Percentiles rank a stretch among this genome's conserved stretches.
phyloP scores from a whole-genome alignment of 352 stramenopile genomes.

The Peronospora belbahrii region DNA sequence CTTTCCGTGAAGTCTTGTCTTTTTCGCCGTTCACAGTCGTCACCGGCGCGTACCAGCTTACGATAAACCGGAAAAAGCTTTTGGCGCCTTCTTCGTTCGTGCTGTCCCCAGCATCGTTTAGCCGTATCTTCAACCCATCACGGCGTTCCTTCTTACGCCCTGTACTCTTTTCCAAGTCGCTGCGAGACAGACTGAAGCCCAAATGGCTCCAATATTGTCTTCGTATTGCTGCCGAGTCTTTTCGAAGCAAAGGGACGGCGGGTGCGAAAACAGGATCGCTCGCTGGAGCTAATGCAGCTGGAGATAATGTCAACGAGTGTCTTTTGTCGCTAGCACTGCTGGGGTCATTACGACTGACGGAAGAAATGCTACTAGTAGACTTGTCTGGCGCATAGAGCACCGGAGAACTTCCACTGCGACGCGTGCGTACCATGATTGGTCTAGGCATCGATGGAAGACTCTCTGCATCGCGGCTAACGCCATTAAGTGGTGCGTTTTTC shows the following conservation, averaged over 20 bases:
- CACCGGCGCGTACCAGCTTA: conserved; percentile 59
- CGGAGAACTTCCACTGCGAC: conserved; percentile 18
- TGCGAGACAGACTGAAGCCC: conserved; percentile 70
- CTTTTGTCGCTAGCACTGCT: conserved; percentile 15
- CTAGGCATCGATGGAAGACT: conserved; percentile 44
- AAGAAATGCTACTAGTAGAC: not conserved
- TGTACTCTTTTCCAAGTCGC: conserved; percentile 73
- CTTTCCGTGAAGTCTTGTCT: conserved; percentile 14
- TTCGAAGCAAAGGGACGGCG: conserved; percentile 39
- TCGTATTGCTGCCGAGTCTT: conserved; percentile 77
- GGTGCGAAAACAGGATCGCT: conserved; percentile 18
- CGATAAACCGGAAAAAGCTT: conserved; percentile 76
- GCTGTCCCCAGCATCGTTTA: conserved; percentile 57
- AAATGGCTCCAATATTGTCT: conserved; percentile 85
- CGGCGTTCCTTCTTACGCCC: conserved; percentile 51
- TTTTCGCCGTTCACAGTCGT: conserved; percentile 28
- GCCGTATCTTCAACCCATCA: conserved; percentile 62
- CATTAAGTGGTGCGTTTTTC: conserved; percentile 39
- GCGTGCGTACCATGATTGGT: conserved; percentile 22
- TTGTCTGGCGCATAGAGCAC: conserved; percentile 5
- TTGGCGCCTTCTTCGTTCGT: conserved; percentile 37
- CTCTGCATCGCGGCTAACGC: conserved; percentile 44
- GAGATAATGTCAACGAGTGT: conserved; percentile 6
- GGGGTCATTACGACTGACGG: conserved; percentile 5
- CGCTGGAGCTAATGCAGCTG: conserved; percentile 10